These are phyloP conservation scores for Globisporangium ultimum DNA, from an alignment of 352 stramenopile species.

Conservation along the genomic window DNA sequence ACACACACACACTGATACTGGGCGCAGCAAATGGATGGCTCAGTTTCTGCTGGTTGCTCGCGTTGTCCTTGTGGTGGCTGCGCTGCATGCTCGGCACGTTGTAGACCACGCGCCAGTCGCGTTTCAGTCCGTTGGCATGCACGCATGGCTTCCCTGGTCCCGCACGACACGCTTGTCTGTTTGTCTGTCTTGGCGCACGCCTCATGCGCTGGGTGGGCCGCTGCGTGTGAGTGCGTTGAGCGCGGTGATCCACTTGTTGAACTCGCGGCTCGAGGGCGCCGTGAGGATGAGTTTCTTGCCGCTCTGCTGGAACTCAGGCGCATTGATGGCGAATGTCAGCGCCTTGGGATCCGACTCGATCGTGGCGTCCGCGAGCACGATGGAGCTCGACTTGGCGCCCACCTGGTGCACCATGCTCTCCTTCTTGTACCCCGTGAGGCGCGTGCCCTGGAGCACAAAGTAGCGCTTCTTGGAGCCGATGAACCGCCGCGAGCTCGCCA, in stretches of 20 bases:
- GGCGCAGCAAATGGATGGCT: no score
- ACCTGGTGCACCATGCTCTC: slow-evolving; percentile 70
- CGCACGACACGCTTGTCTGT: no score
- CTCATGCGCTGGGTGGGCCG: slow-evolving; percentile 41
- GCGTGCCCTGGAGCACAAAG: slow-evolving; percentile 66
- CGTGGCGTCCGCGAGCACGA: slow-evolving; percentile 57
- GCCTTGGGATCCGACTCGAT: slow-evolving; percentile 68
- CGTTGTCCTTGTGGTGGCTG: no score
- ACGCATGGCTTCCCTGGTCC: no score
- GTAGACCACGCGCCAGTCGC: no score
- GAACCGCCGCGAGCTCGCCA: slow-evolving; percentile 72
- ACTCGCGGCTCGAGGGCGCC: slow-evolving; percentile 69
- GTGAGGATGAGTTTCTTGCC: slow-evolving; percentile 82
- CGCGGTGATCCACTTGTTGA: slow-evolving; percentile 82
- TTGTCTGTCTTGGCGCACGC: not conserved
- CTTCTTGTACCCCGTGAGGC: slow-evolving; percentile 72
- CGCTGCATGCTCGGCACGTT: no score
- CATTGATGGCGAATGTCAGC: slow-evolving; percentile 77
- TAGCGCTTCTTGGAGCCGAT: slow-evolving; percentile 85
- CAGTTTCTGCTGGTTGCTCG: no score
- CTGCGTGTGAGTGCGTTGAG: slow-evolving; percentile 43
- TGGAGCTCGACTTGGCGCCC: slow-evolving; percentile 67
- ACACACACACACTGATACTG: no score
- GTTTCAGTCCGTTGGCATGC: no score
- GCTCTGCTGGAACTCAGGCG: slow-evolving; percentile 61